Evolutionary conservation across 2,329 filamentous ascomycete species (phyloP), one percentile per base, ranked within the genome.

Genomic region (Onygenales sp.): DNA sequence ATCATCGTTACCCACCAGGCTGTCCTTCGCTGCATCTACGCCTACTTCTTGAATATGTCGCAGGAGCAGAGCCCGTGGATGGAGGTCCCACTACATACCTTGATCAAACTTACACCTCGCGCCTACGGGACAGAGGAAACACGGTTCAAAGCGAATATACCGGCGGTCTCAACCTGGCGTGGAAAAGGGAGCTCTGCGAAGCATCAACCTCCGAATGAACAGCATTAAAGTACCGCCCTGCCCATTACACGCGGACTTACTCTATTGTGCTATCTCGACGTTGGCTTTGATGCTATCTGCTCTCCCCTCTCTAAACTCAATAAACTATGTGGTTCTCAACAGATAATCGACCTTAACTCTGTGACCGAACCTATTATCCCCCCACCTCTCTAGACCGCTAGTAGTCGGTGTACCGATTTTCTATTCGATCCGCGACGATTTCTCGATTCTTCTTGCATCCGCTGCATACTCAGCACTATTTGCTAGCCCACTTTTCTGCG

Each of bases 1-100:
- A 83, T 98, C 56, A 97, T 98, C 62, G 90, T 98, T 57, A 97
- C 93, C 3, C 93, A 98, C 69, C 93, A 98, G 73, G 93, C 93
- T 11, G 92, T 98, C 36, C 77, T 98, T 57, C 84, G 93, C 55
- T 98, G 93, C 76, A 95, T 98, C 63, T 98, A 97, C 67, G 89
- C 93, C 33, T 98, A 98, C 71, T 98, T 97, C 70, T 95, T 96
- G 87, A 95, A 97, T 65, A 89, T 93, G 64, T 86, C 89, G 52
- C 93, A 97, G 70, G 84, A 91, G 62, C 82, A 88, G 71, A 93
- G 87, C 60, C 93, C 93, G 0, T 98, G 93, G 93, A 95, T 97
- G 87, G 92, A 96, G 65, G 93, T 98, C 7, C 93, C 93, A 6
- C 78, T 98, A 56, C 93, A 98, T 70, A 95, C 89, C 7, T 78